Percentiles rank a stretch among this genome's conserved stretches.
Evolutionary conservation across 495 filamentous ascomycete species (phyloP).

Genomic region (Viridothelium virens): DNA sequence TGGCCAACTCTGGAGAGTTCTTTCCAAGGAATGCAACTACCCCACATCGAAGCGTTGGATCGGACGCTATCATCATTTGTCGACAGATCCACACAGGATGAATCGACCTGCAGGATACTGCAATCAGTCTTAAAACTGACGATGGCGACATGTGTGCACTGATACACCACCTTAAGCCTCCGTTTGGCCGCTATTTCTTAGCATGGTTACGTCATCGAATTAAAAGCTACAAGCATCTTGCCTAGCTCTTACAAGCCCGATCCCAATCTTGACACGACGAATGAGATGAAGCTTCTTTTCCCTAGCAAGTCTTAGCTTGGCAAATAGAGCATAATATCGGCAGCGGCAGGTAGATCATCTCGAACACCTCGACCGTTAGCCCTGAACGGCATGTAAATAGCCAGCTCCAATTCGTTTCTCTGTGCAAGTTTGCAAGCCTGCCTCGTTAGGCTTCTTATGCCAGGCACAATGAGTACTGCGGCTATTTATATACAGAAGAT

Average conservation of each 20-base stretch:
- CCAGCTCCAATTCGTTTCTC: constrained; percentile 2
- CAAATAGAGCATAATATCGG: neutral
- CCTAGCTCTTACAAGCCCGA: neutral
- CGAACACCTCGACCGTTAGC: neutral
- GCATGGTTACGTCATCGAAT: neutral
- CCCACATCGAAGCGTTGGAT: too few relatives aligned
- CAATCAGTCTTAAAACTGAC: too few relatives aligned
- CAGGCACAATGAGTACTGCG: neutral
- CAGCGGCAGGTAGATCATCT: neutral
- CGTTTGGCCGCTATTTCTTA: neutral
- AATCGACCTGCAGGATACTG: too few relatives aligned
- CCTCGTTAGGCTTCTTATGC: neutral
- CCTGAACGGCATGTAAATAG: neutral
- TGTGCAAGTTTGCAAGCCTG: neutral
- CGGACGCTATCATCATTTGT: too few relatives aligned
- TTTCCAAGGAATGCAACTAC: too few relatives aligned
- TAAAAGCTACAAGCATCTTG: neutral
- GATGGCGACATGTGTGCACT: too few relatives aligned
- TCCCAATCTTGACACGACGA: neutral
- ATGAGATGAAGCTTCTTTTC: constrained; percentile 7
- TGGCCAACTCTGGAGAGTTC: too few relatives aligned
- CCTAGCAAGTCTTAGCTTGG: constrained; percentile 4
- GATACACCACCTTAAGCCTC: neutral
- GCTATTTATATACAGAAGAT: neutral
- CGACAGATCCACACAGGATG: too few relatives aligned